Evolutionary conservation across 2,329 filamentous ascomycete genomes (phyloP).

Genomic region (Basipetospora chlamydospora): DNA sequence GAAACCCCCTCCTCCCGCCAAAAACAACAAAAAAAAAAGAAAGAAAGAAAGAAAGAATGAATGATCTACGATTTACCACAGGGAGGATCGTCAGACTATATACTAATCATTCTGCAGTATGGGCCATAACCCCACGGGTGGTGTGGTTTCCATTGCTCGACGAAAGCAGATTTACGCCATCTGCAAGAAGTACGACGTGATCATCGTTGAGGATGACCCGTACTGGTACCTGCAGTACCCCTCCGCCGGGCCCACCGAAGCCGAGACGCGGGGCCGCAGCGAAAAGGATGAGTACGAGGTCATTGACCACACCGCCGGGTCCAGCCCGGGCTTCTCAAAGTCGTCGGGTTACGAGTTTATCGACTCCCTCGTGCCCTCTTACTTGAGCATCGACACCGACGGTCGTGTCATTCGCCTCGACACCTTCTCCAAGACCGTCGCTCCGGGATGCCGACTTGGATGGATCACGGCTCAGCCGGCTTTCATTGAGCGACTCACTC

Average conservation of each 20-base stretch:
- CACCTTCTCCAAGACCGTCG: constrained; percentile 87
- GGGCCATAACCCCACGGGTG: constrained; percentile 78
- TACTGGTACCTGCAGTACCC: constrained; percentile 94
- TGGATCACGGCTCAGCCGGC: constrained; percentile 80
- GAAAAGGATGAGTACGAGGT: neutral
- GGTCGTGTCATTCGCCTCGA: constrained; percentile 82
- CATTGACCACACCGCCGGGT: constrained; percentile 10
- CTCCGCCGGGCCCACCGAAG: constrained; percentile 41
- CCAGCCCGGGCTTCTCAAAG: constrained; percentile 17
- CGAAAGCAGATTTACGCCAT: constrained; percentile 67
- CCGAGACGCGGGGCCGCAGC: constrained; percentile 27
- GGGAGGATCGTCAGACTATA: too few species aligned
- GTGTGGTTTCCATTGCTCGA: constrained; percentile 57
- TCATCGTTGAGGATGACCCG: constrained; percentile 88
- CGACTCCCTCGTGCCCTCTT: constrained; percentile 72
- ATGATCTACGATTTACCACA: too few species aligned
- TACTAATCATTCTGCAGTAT: constrained; percentile 9
- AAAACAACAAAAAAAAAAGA: too few species aligned
- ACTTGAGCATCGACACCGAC: constrained; percentile 65
- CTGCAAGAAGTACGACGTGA: constrained; percentile 70
- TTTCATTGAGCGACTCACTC: constrained; percentile 54
- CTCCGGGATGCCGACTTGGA: constrained; percentile 76
- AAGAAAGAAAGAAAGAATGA: neutral
- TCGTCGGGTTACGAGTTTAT: constrained; percentile 60
- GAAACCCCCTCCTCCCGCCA: too few species aligned